These are phyloP conservation scores for Saccharomycopsis sp. DNA, from an alignment of 805 yeast species.

Conservation along the genomic window DNA sequence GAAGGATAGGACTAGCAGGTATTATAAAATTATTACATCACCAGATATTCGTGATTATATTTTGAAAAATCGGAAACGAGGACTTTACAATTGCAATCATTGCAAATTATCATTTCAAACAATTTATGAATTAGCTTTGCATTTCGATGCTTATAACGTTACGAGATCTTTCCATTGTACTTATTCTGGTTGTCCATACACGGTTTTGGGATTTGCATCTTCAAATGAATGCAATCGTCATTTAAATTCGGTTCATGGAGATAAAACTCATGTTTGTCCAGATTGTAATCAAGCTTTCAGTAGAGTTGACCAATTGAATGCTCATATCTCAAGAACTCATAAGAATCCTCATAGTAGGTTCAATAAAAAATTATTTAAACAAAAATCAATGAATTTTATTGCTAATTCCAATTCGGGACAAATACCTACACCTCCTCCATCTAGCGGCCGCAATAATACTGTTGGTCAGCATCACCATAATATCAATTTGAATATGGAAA, in stretches of 20 bases:
- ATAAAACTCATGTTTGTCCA: conserved; percentile 10
- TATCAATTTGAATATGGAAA: neutral
- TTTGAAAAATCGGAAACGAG: conserved; percentile 33
- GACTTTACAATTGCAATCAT: conserved; percentile 22
- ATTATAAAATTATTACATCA: conserved; percentile 2
- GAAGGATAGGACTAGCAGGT: conserved; percentile 10
- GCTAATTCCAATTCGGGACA: too few relatives aligned
- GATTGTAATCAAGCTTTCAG: conserved; percentile 12
- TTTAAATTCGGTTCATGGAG: conserved; percentile 17
- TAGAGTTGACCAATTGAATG: conserved; percentile 18
- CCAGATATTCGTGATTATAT: conserved; percentile 11
- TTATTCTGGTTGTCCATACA: conserved; percentile 12
- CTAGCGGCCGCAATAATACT: neutral
- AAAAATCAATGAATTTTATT: conserved; percentile 6
- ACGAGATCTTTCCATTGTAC: conserved; percentile 9
- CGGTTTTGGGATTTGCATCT: conserved; percentile 14
- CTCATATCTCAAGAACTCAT: conserved; percentile 17
- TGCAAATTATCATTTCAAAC: conserved; percentile 11
- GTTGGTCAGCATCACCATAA: neutral
- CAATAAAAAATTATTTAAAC: conserved; percentile 21
- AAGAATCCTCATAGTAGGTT: conserved; percentile 18
- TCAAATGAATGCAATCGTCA: conserved; percentile 17
- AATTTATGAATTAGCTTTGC: conserved; percentile 17
- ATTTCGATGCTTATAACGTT: conserved; percentile 17
- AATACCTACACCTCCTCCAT: too few relatives aligned